Evolutionary conservation across 108 stramenopile species (phyloP).

Genomic region (Stephanodiscus triporus): DNA sequence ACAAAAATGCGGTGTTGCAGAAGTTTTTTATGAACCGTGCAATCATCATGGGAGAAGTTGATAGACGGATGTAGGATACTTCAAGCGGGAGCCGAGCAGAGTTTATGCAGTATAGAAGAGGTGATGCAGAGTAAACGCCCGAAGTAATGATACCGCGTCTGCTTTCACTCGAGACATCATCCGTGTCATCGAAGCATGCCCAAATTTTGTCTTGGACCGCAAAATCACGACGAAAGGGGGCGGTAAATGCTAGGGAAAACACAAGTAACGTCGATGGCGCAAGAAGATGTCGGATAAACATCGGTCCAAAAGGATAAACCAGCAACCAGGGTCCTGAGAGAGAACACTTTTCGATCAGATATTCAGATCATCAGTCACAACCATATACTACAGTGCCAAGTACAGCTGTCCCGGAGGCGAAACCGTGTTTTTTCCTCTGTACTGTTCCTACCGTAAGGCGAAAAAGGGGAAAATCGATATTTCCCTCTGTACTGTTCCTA

Average conservation of each 20-base stretch:
- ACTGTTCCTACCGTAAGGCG: too few relatives aligned
- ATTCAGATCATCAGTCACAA: too few relatives aligned
- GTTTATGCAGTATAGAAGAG: background rate
- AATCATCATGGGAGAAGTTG: constrained; percentile 13
- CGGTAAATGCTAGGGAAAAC: background rate
- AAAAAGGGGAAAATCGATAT: too few relatives aligned
- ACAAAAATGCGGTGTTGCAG: constrained; percentile 31
- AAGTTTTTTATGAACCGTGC: constrained; percentile 29
- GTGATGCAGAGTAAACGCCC: background rate
- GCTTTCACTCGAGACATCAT: constrained; percentile 1
- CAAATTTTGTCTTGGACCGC: background rate
- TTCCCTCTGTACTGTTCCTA: too few relatives aligned
- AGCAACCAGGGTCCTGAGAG: too few relatives aligned
- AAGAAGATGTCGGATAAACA: background rate
- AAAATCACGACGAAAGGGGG: background rate
- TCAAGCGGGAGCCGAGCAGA: background rate
- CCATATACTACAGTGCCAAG: too few relatives aligned
- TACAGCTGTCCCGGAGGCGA: too few relatives aligned
- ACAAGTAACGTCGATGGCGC: background rate
- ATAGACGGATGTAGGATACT: background rate
- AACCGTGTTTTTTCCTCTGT: too few relatives aligned
- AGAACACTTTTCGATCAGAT: too few relatives aligned
- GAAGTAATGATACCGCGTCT: constrained; percentile 11
- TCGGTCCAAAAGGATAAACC: background rate
- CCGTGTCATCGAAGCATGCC: background rate